Evolutionary conservation across 176 grass and related monocot species (phyloP), one percentile per base, ranked within the genome.

Genomic region (Cenchrus fungigraminus): DNA sequence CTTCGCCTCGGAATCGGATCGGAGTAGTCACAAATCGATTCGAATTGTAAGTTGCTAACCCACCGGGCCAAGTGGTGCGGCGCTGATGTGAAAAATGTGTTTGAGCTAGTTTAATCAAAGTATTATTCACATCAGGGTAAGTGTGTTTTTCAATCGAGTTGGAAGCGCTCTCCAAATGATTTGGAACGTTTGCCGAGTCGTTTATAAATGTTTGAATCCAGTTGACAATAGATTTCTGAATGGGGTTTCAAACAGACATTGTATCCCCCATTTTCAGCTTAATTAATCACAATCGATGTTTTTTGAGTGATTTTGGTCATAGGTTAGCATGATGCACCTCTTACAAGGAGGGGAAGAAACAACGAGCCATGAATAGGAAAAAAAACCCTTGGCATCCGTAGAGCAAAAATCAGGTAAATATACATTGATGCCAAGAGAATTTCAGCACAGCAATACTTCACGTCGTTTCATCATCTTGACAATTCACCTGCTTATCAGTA

Each of bases 361-460:
- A 74, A 11, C 8, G 6, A 74, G 8, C 8, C 52, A 0, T 12
- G 12, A 17, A 28, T 2, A 20, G 12, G 5, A 8, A 15, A 1
- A 52, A 53, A 52, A 0, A 14, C 0, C 31, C 31, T 43, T 9
- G 53, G 53, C 32, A 6, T 57, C 58, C 29, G 10, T 20, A 58
- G 53, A 53, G 45, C 40, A 63, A 34, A 80, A 64, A 75, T 12
- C 5, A 77, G 11, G 79, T 76, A 57, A 51, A 79, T 61, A 55
- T 60, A 67, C 15, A 80, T 6, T 10, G 43, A 64, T 19, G 19
- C 54, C 46, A 32, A 61, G 25, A 32, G 34, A 13, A 4, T 9
- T n/a, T 83, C 54, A 83, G 10, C 37, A n/a, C 4, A 43, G 4
- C 28, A 78, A 54, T 34, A 71, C 15, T 71, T 57, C 28, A 84